Percentiles rank a stretch among this genome's conserved stretches.
Conservation (phyloP, 805 yeast genomes). For the Yarrowia sp. region DNA sequence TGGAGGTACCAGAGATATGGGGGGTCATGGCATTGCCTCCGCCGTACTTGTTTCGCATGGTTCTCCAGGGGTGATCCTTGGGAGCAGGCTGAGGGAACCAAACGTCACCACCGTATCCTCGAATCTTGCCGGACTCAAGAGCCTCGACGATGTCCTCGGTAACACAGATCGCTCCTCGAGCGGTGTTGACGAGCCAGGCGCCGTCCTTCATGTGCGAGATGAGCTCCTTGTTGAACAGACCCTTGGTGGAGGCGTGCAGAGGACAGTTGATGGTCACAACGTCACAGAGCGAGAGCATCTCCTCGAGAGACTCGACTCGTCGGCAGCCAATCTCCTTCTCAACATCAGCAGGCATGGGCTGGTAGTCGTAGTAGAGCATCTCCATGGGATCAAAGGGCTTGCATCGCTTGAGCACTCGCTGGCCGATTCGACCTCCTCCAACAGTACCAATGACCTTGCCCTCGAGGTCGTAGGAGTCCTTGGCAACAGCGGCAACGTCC, state of each 20-base stretch:
- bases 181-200: conserved; percentile 6
- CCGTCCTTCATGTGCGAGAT: conserved; percentile 1
- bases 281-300: conserved; percentile 53
- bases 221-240: conserved; percentile 55
- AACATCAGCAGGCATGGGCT: conserved; percentile 58
- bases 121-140: conserved; percentile 59
- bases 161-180: conserved; percentile 50
- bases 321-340: conserved; percentile 6
- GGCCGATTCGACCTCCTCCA: conserved; percentile 84
- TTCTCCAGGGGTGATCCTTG: conserved; percentile 76
- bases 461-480: conserved; percentile 76
- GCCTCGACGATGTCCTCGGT: conserved; percentile 58
- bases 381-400: conserved; percentile 77
- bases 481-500: conserved; percentile 81
- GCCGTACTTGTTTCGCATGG: conserved; percentile 66
- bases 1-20: conserved; percentile 77
- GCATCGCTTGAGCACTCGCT: conserved; percentile 73
- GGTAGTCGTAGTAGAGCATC: conserved; percentile 77
- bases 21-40: conserved; percentile 89
- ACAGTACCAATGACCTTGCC: conserved; percentile 80
- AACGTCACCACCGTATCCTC: conserved; percentile 64
- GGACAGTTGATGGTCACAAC: conserved; percentile 61
- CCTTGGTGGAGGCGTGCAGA: conserved; percentile 60
- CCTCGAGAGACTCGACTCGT: conserved; percentile 54
- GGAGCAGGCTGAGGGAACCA: conserved; percentile 89